These are phyloP conservation scores for Coemansia linderi DNA, from an alignment of 371 early-diverging fungal genomes.

Conservation along the genomic window DNA sequence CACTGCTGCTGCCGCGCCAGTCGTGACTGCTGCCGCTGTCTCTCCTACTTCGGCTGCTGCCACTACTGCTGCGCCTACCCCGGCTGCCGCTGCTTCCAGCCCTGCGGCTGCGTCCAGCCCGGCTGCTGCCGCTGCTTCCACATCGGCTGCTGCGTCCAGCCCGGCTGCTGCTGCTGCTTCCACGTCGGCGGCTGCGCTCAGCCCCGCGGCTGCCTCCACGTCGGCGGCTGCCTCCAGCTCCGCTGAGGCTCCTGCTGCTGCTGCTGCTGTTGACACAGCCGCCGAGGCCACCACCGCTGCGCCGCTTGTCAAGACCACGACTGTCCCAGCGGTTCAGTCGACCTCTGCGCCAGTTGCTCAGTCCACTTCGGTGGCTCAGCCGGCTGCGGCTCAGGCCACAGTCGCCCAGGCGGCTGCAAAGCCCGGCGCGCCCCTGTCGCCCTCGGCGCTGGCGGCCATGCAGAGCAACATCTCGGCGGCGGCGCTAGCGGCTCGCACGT, in stretches of 20 bases:
- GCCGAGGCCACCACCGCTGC: not conserved
- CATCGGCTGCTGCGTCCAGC: too few relatives aligned
- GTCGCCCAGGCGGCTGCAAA: not conserved
- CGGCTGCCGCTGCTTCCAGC: too few relatives aligned
- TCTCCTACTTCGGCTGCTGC: not conserved
- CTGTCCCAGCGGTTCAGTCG: not conserved
- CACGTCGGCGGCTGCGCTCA: too few relatives aligned
- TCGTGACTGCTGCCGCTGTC: not conserved
- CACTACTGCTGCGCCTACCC: not conserved
- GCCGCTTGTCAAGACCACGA: not conserved
- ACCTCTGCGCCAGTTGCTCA: slow-evolving; percentile 1
- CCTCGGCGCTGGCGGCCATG: slow-evolving; percentile 1
- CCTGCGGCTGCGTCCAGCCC: too few relatives aligned
- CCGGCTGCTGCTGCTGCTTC: too few relatives aligned
- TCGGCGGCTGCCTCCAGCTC: not conserved
- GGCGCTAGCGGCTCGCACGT: not conserved
- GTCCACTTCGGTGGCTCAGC: slow-evolving; percentile 1
- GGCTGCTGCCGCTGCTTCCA: too few relatives aligned
- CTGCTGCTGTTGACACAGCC: not conserved
- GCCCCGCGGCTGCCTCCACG: too few relatives aligned
- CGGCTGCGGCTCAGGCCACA: not conserved
- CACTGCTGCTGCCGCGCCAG: not conserved
- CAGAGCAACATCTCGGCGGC: slow-evolving; percentile 8
- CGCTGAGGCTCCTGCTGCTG: not conserved
- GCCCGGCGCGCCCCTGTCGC: slow-evolving; percentile 1